These are phyloP conservation scores for Verticillium klebahnii DNA, from an alignment of 2,329 filamentous ascomycete genomes.

Conservation along the genomic window DNA sequence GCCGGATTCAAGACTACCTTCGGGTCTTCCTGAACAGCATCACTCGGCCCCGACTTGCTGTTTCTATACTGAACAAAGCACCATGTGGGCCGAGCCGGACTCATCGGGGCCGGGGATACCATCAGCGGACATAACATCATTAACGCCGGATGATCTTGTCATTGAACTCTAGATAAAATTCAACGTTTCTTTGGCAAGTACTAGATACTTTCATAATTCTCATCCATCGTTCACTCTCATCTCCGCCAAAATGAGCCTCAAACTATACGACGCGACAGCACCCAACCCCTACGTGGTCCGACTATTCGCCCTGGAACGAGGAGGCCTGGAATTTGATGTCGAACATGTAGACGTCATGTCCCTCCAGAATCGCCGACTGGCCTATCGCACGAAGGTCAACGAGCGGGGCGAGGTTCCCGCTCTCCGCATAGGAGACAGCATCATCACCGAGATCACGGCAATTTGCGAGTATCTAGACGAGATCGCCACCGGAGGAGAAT, in stretches of 20 bases:
- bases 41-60: too few relatives aligned
- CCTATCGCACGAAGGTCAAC: constrained; percentile 9
- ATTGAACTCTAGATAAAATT: too few relatives aligned
- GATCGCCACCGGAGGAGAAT: neutral
- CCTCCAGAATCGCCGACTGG: constrained; percentile 8
- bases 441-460: constrained; percentile 7
- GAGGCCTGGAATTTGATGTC: constrained; percentile 5
- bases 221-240: too few relatives aligned
- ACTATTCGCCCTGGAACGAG: constrained; percentile 13
- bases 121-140: too few relatives aligned
- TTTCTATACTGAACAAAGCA: too few relatives aligned
- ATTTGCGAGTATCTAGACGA: constrained; percentile 8
- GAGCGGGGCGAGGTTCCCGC: constrained; percentile 6
- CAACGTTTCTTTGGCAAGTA: too few relatives aligned
- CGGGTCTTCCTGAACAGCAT: too few relatives aligned
- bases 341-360: constrained; percentile 10
- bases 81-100: too few relatives aligned
- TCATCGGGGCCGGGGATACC: too few relatives aligned
- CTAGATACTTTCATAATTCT: too few relatives aligned
- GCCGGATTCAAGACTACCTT: too few relatives aligned
- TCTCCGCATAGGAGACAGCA: neutral
- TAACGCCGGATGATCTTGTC: too few relatives aligned
- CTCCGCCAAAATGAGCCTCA: neutral
- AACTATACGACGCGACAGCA: constrained; percentile 8
- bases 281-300: constrained; percentile 9